phyloP scores from a whole-genome alignment of 2,329 filamentous ascomycete genomes.

The Phialophora chinensis region DNA sequence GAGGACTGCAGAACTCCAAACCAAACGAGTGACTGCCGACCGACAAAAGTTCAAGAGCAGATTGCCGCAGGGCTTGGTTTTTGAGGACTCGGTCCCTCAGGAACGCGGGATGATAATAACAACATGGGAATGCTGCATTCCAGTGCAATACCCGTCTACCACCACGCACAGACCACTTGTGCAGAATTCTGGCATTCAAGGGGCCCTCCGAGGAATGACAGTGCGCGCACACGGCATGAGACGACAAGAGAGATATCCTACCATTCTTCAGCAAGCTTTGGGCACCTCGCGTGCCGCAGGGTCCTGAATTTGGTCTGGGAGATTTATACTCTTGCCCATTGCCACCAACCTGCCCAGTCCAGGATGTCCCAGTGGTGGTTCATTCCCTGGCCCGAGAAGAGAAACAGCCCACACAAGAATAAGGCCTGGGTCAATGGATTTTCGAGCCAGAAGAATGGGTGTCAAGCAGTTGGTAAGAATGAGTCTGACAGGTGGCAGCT shows the following conservation, averaged over 20 bases:
- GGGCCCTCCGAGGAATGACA: constrained; percentile 27
- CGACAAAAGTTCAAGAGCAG: constrained; percentile 17
- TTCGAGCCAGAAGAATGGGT: background rate
- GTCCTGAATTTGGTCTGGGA: background rate
- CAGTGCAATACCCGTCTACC: constrained; percentile 26
- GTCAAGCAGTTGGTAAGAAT: background rate
- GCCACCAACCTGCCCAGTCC: background rate
- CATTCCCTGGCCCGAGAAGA: background rate
- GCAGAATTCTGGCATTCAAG: constrained; percentile 14
- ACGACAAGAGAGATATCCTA: background rate
- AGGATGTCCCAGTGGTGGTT: background rate
- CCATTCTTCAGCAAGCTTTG: constrained; percentile 13
- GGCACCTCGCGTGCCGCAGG: background rate
- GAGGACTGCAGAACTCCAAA: constrained; percentile 34
- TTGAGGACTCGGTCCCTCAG: constrained; percentile 20
- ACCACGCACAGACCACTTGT: constrained; percentile 23
- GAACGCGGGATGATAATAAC: constrained; percentile 32
- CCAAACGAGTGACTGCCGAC: constrained; percentile 36
- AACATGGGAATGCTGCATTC: constrained; percentile 38
- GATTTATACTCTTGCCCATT: background rate
- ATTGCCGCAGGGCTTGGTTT: constrained; percentile 25
- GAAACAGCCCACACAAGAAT: background rate
- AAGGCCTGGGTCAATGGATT: background rate
- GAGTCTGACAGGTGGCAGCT: background rate
- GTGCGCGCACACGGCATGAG: constrained; percentile 1